Evolutionary conservation across 768 basidiomycete genomes (phyloP), one percentile per base, ranked within the genome.

Genomic region (Cantharellus anzutake): DNA sequence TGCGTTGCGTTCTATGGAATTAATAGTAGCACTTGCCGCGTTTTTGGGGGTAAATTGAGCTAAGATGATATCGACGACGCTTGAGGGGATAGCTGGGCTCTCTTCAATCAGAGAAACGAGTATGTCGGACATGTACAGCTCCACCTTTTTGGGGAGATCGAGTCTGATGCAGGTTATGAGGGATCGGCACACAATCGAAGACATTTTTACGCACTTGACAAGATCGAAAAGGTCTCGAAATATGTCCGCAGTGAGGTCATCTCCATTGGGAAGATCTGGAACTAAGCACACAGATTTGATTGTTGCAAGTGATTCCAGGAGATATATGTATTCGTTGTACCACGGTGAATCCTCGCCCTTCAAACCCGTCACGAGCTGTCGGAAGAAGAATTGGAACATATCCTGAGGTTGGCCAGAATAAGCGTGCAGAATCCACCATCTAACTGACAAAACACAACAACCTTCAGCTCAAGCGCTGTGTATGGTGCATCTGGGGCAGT

Each of bases 401-500:
- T 96, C 91, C 74, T 87, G 78, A 41, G 16, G 16, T 7, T 37
- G 35, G 35, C 11, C 56, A 16, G 37, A 34, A 48, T 35, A 16
- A 37, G 20, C 35, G 7, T 50, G 39, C 48, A 34, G 7, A 42
- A 35, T 14, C 11, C 14, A 11, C 11, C 14, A 11, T 14, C 14
- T 37, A 2, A 38, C 11, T 11, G 1, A 60, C 42, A 58, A 14
- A 48, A 41, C 7, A 60, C 41, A 57, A 70, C 60, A 57, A 75
- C 75, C 63, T 71, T 65, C 53, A 98, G 80, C 69, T 97, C 88
- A 55, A 77, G 71, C 56, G 84, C 82, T 11, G 84, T 93, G 68
- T 94, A 98, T 7, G 96, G 96, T 34, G 96, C 93, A 70, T 98
- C 91, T 1, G 96, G 96, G 1, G 96, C 96, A 69, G 90, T 97